Conservation (phyloP, 805 yeast genomes). For the Wickerhamomyces pijperi region DNA sequence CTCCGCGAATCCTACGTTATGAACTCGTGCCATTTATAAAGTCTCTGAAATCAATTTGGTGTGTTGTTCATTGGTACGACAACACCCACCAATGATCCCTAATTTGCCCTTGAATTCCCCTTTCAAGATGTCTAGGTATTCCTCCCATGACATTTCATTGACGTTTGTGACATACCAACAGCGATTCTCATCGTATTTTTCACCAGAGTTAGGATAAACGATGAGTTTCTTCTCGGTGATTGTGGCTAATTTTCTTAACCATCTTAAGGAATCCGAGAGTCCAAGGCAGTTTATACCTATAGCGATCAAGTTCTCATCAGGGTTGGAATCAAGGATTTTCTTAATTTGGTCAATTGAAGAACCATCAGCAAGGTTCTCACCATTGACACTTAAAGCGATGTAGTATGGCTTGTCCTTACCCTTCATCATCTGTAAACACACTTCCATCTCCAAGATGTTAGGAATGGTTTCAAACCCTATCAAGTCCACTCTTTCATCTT, state of each 20-base stretch:
- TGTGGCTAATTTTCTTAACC: conserved; percentile 24
- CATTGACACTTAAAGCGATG: conserved; percentile 30
- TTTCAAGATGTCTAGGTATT: conserved; percentile 29
- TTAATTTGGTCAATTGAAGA: conserved; percentile 26
- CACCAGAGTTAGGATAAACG: conserved; percentile 73
- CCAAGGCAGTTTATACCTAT: conserved; percentile 66
- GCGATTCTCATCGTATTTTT: conserved; percentile 36
- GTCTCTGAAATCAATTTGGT: no score
- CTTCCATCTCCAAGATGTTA: conserved; percentile 41
- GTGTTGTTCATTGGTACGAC: conserved; percentile 37
- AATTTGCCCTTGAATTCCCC: conserved; percentile 20
- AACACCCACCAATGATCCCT: conserved; percentile 64
- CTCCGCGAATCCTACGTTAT: no score
- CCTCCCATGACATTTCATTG: conserved; percentile 24
- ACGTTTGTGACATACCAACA: conserved; percentile 21
- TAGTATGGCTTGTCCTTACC: conserved; percentile 29
- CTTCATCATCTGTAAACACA: conserved; percentile 30
- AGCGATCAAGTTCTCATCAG: conserved; percentile 15
- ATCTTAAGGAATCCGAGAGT: conserved; percentile 26
- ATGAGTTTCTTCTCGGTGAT: conserved; percentile 26
- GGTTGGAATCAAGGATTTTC: conserved; percentile 9
- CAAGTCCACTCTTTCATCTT: conserved; percentile 35
- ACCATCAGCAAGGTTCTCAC: conserved; percentile 37
- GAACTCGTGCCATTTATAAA: no score
- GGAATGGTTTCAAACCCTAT: conserved; percentile 71